Conservation (phyloP, 1,139 yeast genomes). For the Scheffersomyces lignicola region DNA sequence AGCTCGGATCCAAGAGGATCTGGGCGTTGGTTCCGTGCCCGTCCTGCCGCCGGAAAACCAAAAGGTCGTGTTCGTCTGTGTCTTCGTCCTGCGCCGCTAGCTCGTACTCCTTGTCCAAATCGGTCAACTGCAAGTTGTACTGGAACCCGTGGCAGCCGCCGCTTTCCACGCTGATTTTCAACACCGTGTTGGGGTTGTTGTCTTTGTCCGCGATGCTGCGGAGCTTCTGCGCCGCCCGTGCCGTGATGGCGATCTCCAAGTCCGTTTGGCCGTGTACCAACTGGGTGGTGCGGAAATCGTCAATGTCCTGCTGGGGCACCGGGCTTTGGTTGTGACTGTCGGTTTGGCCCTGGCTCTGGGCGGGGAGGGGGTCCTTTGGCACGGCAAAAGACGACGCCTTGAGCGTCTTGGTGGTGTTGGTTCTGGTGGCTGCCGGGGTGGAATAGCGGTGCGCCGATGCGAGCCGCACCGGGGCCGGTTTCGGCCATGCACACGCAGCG, state of each 20-base stretch:
- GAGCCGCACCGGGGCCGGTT: no score
- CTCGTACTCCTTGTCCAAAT: slow-evolving; percentile 42
- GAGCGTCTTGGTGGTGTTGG: slow-evolving; percentile 21
- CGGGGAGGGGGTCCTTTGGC: slow-evolving; percentile 16
- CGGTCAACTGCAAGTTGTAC: slow-evolving; percentile 68
- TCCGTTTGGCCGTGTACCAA: slow-evolving; percentile 37
- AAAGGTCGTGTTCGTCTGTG: slow-evolving; percentile 31
- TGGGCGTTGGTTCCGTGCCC: slow-evolving; percentile 40
- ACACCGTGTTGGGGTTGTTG: slow-evolving; percentile 57
- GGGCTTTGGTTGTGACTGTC: slow-evolving; percentile 6
- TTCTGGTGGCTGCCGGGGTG: slow-evolving; percentile 4
- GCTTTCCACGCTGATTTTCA: slow-evolving; percentile 83
- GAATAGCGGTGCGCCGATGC: no score
- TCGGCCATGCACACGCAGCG: no score
- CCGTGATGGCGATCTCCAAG: slow-evolving; percentile 40
- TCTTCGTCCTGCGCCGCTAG: slow-evolving; percentile 43
- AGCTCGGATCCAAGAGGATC: slow-evolving; percentile 75
- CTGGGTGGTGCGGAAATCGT: slow-evolving; percentile 31
- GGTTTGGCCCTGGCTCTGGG: slow-evolving; percentile 5
- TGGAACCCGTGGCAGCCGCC: slow-evolving; percentile 99
- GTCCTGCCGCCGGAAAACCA: slow-evolving; percentile 65
- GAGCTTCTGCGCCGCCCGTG: slow-evolving; percentile 50
- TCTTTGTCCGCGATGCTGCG: slow-evolving; percentile 58
- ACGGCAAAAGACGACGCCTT: slow-evolving; percentile 28
- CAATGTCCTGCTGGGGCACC: slow-evolving; percentile 24